A percentile compares a stretch with the other conserved stretches of the same genome.
Evolutionary conservation across 2,329 filamentous ascomycete genomes (phyloP).

Genomic region (Cercospora citrullina): DNA sequence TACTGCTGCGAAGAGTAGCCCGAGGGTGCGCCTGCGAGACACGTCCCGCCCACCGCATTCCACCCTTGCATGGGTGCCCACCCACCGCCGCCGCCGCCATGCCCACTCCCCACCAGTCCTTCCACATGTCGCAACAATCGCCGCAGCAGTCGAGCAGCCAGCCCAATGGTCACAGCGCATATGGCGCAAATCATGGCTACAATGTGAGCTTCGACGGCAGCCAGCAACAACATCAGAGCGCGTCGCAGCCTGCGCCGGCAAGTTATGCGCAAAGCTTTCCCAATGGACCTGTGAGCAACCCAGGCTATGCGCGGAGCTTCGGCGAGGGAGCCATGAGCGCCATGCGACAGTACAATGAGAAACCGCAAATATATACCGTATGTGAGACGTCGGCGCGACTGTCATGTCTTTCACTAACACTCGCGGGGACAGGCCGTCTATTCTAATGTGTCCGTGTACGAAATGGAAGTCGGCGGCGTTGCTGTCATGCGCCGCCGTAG

Average conservation of each 20-base stretch:
- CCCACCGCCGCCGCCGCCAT: constrained; percentile 27
- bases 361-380: constrained; percentile 55
- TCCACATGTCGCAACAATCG: constrained; percentile 27
- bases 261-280: constrained; percentile 37
- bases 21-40: neutral
- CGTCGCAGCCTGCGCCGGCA: constrained; percentile 26
- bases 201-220: constrained; percentile 35
- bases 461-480: constrained; percentile 93
- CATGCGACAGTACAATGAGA: constrained; percentile 34
- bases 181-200: constrained; percentile 30
- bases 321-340: constrained; percentile 32
- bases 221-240: constrained; percentile 28
- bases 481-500: constrained; percentile 94
- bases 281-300: constrained; percentile 39
- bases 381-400: constrained; percentile 21
- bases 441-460: constrained; percentile 93
- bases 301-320: constrained; percentile 42
- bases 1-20: neutral
- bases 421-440: constrained; percentile 68
- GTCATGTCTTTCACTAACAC: neutral
- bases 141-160: constrained; percentile 26
- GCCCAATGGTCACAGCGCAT: constrained; percentile 23
- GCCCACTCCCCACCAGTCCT: constrained; percentile 34
- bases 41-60: neutral
- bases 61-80: constrained; percentile 18